Conservation (phyloP, 2,329 filamentous ascomycete species). For the Paramyrothecium roridum region DNA sequence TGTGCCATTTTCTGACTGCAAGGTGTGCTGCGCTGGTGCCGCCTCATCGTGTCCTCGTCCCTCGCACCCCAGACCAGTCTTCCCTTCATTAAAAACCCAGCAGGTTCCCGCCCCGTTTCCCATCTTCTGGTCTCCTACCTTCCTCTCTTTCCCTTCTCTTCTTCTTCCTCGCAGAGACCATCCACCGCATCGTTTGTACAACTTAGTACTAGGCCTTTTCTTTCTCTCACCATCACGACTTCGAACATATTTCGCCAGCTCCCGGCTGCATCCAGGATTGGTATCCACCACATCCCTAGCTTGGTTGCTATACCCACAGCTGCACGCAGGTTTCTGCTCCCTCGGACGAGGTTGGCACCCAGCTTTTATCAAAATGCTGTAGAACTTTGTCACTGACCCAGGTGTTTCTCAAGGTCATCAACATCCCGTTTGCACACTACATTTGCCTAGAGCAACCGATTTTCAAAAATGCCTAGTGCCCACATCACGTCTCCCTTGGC, state of each 20-base stretch:
- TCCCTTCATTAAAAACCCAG: background rate
- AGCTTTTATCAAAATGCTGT: no score
- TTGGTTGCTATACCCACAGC: no score
- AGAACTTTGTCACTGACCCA: no score
- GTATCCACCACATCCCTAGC: background rate
- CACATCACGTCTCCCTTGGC: conserved; percentile 41
- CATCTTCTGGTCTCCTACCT: background rate
- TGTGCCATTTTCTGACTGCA: background rate
- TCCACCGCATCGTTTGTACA: no score
- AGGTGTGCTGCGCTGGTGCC: background rate
- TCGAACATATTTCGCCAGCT: no score
- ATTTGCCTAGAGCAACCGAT: background rate
- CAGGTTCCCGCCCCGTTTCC: background rate
- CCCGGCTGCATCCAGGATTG: no score
- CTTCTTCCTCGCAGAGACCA: no score
- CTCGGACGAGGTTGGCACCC: no score
- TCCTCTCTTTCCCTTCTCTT: background rate
- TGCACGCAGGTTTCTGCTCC: no score
- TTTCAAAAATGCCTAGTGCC: conserved; percentile 28
- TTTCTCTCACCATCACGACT: background rate
- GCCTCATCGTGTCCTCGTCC: background rate
- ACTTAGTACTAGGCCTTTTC: background rate
- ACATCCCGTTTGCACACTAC: no score
- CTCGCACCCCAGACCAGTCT: no score
- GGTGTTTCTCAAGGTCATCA: no score